Percentiles rank a stretch among this genome's conserved stretches.
Evolutionary conservation across 169 alveolate genomes (phyloP).

Genomic region (Pseudocohnilembus persalinus): DNA sequence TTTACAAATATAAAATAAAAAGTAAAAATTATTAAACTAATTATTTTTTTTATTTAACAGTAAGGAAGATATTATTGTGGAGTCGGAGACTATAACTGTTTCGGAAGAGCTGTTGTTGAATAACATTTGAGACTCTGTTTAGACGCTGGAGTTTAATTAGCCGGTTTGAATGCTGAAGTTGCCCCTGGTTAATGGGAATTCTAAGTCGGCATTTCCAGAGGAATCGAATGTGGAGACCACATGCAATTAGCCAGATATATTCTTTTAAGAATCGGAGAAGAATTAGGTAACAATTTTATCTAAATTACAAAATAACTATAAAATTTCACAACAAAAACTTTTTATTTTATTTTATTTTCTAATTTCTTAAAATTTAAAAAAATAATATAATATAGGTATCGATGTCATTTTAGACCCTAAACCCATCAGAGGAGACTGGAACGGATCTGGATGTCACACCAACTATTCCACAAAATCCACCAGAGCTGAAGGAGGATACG

Average conservation of each 20-base stretch:
- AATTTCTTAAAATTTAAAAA: too few species aligned
- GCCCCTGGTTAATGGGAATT: constrained; percentile 79
- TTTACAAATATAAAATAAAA: too few species aligned
- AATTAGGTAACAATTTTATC: too few species aligned
- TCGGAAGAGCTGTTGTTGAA: constrained; percentile 71
- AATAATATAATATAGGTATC: too few species aligned
- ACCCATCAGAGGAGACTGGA: constrained; percentile 69
- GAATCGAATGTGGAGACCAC: constrained; percentile 68
- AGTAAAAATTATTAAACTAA: too few species aligned
- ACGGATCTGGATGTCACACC: constrained; percentile 77
- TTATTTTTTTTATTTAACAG: constrained; percentile 2
- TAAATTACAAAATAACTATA: too few species aligned
- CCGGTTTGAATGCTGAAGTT: constrained; percentile 69
- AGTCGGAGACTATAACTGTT: constrained; percentile 58
- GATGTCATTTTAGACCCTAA: constrained; percentile 57
- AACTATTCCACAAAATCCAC: constrained; percentile 55
- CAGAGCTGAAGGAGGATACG: constrained; percentile 59
- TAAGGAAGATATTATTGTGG: constrained; percentile 75
- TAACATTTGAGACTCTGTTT: constrained; percentile 64
- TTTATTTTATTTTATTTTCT: too few species aligned
- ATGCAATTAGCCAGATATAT: constrained; percentile 69
- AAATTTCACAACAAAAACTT: too few species aligned
- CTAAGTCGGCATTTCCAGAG: constrained; percentile 63
- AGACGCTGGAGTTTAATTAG: constrained; percentile 53
- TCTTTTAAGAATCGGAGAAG: constrained; percentile 63